Base-by-base conservation (phyloP, 495 filamentous ascomycete species). In the Cercophora sp. region DNA sequence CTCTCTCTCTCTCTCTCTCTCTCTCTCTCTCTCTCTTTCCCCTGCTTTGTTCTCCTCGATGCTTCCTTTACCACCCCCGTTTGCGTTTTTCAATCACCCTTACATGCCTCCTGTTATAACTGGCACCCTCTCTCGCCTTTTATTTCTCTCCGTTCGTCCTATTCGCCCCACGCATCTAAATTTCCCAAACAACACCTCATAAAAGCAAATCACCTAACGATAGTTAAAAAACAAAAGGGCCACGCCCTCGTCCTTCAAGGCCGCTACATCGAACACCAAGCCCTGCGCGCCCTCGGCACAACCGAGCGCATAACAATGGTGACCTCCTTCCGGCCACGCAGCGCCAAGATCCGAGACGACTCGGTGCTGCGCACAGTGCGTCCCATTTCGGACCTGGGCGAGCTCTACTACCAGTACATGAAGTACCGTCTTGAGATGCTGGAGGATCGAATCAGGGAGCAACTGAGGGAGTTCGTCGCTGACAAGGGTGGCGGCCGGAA, bases 401-500 rank as follows among this genome's bases (percentile, higher is more conserved):
- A 86, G 59, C 68, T 88, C n/a, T 88, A 88, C 64, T 79, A 79
- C 55, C 82, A 87, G 61, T 87, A 81, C 62, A 71, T 75, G 45
- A 81, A 85, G 56, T 88, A 89, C 63, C 81, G 83, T 13, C 78
- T 87, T 4, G 82, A 88, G 61, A 86, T 87, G 39, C 74, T 86
- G 2, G 81, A 86, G 64, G 79, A 85, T 59, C 74, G 78, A 18
- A 63, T 78, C 37, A 73, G 74, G 11, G 62, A 67, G 45, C 68
- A 77, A 61, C 66, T 75, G 27, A 65, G 69, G 40, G 58, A 66
- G 48, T 55, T 79, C 51, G 65, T 73, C 8, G 78, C 78, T 36
- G 67, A 63, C 19, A 68, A 73, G 46, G 60, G 69, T n/a, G 66
- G 65, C 11, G 68, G 60, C 9, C 70, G 70, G 16, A 62, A 64